Base-by-base conservation (phyloP, 306 rosid species). In the Corylus heterophylla region DNA sequence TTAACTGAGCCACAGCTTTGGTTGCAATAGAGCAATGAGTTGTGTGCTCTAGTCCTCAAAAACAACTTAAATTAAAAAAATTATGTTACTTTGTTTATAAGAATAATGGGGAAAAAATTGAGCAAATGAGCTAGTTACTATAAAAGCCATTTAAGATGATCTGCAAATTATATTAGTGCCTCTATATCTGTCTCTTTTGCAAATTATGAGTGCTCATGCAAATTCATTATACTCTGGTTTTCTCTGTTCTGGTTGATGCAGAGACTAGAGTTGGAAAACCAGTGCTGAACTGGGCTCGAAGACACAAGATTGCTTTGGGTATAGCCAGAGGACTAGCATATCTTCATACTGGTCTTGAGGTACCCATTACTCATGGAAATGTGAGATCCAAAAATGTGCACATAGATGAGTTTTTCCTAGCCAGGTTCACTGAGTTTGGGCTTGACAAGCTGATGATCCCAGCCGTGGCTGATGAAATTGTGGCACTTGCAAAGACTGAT, bases 261-360 rank as follows among this genome's bases (percentile, higher is more conserved):
- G 98, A 91, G 78, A 63, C 86, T 50, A 93, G 90, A 87, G 89
- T 86, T 8, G 99, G 98, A 71, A 93, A 90, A 59, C 96, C 98
- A 42, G 93, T 91, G 84, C 80, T 96, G 87, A 96, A 89, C 87
- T 96, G 99, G 99, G 93, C 94, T 7, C 88, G 99, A 81, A 84
- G 98, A 76, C 99, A 96, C 88, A 92, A 90, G 84, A 93, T 96
- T 79, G 97, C 96, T 3, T 67, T 93, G 79, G 92, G 99, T 4
- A 86, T 96, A 78, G 99, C 99, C 6, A 85, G 90, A 78, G 99
- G 99, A 66, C 91, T 96, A 73, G 93, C 96, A 5, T 89, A 81
- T 87, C 99, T 96, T 87, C 98, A 96, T 29, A 86, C 93, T 5
- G 97, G 96, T 73, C 90, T 89, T 14, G 99, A 96, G 47, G 77